A percentile compares a stretch with the other conserved stretches of the same genome.
Conservation (phyloP, 495 filamentous ascomycete species). For the Endocarpon pusillum region DNA sequence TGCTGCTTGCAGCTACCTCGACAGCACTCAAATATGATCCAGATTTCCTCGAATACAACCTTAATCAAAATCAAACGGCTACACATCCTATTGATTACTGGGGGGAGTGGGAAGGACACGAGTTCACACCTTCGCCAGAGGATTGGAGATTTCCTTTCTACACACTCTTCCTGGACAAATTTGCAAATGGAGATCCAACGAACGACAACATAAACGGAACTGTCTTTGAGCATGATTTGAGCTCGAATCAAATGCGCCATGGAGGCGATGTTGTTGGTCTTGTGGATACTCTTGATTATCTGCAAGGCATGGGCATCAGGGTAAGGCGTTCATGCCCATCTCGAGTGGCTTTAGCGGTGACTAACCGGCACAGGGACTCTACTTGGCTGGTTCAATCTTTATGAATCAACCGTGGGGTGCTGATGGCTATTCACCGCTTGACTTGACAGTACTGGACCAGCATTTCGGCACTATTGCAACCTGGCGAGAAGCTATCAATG, state of each 20-base stretch:
- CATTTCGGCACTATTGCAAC: slow-evolving; percentile 46
- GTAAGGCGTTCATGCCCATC: slow-evolving; percentile 13
- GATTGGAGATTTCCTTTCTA: slow-evolving; percentile 64
- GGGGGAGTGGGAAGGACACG: slow-evolving; percentile 38
- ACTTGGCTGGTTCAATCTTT: slow-evolving; percentile 49
- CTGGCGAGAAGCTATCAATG: slow-evolving; percentile 47
- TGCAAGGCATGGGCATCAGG: slow-evolving; percentile 62
- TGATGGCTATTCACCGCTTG: slow-evolving; percentile 50
- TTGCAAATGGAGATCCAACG: slow-evolving; percentile 52
- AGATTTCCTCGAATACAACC: slow-evolving; percentile 34
- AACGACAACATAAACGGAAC: slow-evolving; percentile 60
- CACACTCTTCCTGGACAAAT: slow-evolving; percentile 52
- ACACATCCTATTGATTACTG: slow-evolving; percentile 42
- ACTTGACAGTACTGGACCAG: slow-evolving; percentile 52
- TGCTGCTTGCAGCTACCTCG: slow-evolving; percentile 15
- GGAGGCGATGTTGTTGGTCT: slow-evolving; percentile 53
- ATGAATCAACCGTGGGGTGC: slow-evolving; percentile 59
- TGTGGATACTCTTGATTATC: slow-evolving; percentile 50
- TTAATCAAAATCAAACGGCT: slow-evolving; percentile 46
- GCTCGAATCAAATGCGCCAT: slow-evolving; percentile 55
- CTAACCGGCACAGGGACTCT: slow-evolving; percentile 34
- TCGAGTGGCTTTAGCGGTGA: neutral
- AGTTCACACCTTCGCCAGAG: slow-evolving; percentile 37
- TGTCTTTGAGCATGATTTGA: slow-evolving; percentile 49
- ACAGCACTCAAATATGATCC: slow-evolving; percentile 38